Conservation (phyloP, 2,329 filamentous ascomycete species). For the Xylariaceae sp. region DNA sequence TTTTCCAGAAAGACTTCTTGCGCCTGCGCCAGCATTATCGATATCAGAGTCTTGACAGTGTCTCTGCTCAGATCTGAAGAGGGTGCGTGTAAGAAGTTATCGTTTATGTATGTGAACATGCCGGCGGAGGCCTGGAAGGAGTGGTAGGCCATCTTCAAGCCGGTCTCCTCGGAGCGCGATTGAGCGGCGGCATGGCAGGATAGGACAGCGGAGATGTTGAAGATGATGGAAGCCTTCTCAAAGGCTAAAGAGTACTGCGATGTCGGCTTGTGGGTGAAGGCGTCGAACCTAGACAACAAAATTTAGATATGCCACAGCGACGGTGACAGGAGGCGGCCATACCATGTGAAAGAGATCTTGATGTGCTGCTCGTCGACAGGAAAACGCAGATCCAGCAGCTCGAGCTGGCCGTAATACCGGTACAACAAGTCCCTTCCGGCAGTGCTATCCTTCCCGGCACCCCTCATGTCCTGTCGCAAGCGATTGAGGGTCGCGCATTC, state of each 20-base stretch:
- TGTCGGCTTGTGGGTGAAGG: constrained; percentile 98
- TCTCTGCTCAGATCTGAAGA: constrained; percentile 94
- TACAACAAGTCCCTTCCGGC: constrained; percentile 90
- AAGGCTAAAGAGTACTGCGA: constrained; percentile 94
- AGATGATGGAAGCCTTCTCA: constrained; percentile 98
- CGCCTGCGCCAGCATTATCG: constrained; percentile 87
- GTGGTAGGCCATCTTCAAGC: constrained; percentile 94
- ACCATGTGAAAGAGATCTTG: constrained; percentile 99
- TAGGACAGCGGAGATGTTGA: constrained; percentile 96
- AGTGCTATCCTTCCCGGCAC: constrained; percentile 92
- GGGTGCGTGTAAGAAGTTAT: constrained; percentile 96
- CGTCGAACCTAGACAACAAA: constrained; percentile 70
- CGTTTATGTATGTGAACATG: constrained; percentile 99
- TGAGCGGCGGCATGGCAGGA: constrained; percentile 94
- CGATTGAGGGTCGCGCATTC: constrained; percentile 94
- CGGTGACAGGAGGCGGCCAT: constrained; percentile 29
- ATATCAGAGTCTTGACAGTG: constrained; percentile 90
- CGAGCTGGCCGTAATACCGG: constrained; percentile 94
- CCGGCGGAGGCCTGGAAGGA: constrained; percentile 96
- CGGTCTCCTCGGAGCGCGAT: constrained; percentile 84
- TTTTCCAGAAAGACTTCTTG: constrained; percentile 98
- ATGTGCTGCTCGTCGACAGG: constrained; percentile 98
- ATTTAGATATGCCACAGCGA: constrained; percentile 17
- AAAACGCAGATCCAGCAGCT: constrained; percentile 88
- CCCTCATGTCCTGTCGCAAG: constrained; percentile 95